phyloP scores from a whole-genome alignment of 2,329 filamentous ascomycete genomes.

The Cryphonectria naterciae region DNA sequence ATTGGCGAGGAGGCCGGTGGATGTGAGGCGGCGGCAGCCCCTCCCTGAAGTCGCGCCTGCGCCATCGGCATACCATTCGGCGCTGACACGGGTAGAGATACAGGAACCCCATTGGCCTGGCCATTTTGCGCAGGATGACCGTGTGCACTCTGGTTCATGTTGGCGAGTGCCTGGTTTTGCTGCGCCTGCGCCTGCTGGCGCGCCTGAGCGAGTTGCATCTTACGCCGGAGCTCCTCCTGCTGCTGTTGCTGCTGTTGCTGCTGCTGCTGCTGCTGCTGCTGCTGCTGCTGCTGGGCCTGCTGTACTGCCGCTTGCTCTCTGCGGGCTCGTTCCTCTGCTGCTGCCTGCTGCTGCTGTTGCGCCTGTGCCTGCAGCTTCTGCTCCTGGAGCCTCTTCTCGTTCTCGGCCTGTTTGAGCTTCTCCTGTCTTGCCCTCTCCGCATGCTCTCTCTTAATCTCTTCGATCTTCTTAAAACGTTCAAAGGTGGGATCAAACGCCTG shows the following conservation, averaged over 20 bases:
- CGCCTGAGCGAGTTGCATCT: constrained; percentile 39
- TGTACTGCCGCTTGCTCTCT: constrained; percentile 40
- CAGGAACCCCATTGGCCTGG: constrained; percentile 47
- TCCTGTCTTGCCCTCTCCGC: constrained; percentile 78
- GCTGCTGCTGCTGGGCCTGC: constrained; percentile 33
- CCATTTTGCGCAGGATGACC: constrained; percentile 49
- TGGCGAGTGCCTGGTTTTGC: constrained; percentile 40
- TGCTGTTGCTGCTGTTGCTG: constrained; percentile 32
- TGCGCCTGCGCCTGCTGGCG: constrained; percentile 40
- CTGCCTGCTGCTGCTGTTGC: constrained; percentile 49
- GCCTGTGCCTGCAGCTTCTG: constrained; percentile 52
- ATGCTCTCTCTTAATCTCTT: constrained; percentile 78
- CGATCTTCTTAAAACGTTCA: constrained; percentile 88
- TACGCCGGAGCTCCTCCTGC: constrained; percentile 26
- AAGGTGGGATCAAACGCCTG: constrained; percentile 84
- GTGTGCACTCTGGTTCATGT: constrained; percentile 46
- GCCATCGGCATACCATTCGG: constrained; percentile 43
- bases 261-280: background rate
- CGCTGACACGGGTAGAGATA: constrained; percentile 34
- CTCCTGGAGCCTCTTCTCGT: constrained; percentile 56
- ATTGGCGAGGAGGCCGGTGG: constrained; percentile 70
- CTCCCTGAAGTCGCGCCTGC: constrained; percentile 52
- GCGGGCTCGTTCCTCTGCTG: constrained; percentile 44
- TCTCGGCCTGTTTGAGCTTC: constrained; percentile 68
- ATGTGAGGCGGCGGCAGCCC: constrained; percentile 65